Evolutionary conservation across 129 eudicot species (phyloP), one percentile per base, ranked within the genome.

Genomic region (Chrysanthemum seticuspe): DNA sequence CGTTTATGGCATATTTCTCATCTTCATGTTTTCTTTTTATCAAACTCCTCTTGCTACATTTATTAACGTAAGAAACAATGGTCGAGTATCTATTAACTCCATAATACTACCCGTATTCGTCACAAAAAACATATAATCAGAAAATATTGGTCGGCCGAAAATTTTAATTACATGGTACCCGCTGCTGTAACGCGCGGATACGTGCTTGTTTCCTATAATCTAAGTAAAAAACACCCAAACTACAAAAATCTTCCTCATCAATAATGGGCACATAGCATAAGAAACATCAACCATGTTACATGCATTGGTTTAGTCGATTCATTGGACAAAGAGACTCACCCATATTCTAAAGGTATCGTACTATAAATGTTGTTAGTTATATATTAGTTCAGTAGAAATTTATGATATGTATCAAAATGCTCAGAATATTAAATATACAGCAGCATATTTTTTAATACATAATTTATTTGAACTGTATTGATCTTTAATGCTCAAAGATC

Each of bases 201-300:
- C 25, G 25, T 23, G 25, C 25, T 23, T 23, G 1, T 1, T 23
- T 23, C 25, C 4, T 29, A 31, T 31, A 31, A 31, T 31, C 36
- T 31, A 3, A 31, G 36, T 51, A 0, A 13, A 10, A 51, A 5
- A 31, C 29, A 4, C 6, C 45, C 58, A 53, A 53, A 53, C 63
- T 60, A 25, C 67, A 7, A 12, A 62, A 62, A 62, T 31, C 15
- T 15, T 67, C 44, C 44, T 21, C 72, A 49, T 67, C 0, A 49
- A 49, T 47, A 18, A 25, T 67, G 44, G 34, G 11, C 72, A 18
- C 59, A 56, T 36, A 54, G 31, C 66, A 57, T 71, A 23, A 70
- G 63, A 71, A 56, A 71, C 44, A 36, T 70, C 15, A 36, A 71
- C 66, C 66, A 56, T 71, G 64, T 10, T 71, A 45, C 45, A 36